phyloP scores from a whole-genome alignment of 257 asterid species.

The Echium plantagineum region DNA sequence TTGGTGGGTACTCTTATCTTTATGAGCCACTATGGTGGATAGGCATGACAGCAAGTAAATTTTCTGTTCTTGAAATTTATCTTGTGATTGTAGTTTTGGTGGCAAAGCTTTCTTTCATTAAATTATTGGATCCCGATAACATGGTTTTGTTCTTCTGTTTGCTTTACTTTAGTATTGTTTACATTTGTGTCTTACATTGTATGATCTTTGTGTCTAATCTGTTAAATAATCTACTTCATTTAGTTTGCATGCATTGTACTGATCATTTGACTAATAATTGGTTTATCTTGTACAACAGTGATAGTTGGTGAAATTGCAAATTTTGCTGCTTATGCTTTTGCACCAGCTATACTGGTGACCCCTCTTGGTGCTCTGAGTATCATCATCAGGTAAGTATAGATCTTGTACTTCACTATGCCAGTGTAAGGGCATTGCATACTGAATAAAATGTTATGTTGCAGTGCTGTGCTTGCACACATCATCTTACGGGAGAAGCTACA shows the following conservation, averaged over 20 bases:
- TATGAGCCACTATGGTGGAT: conserved; percentile 90
- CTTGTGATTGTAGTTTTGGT: too few species aligned
- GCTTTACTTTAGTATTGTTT: not conserved
- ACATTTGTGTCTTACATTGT: not conserved
- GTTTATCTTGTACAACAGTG: conserved; percentile 49
- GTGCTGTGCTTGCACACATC: conserved; percentile 91
- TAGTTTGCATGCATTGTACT: conserved; percentile 1
- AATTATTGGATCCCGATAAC: not conserved
- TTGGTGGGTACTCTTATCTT: conserved; percentile 78
- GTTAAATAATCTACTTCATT: not conserved
- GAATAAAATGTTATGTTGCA: conserved; percentile 31
- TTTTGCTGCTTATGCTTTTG: conserved; percentile 99
- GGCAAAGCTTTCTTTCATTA: not conserved
- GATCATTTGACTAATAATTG: conserved; percentile 6
- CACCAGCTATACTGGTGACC: conserved; percentile 96
- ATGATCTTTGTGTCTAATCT: not conserved
- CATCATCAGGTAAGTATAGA: conserved; percentile 69
- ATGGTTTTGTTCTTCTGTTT: not conserved
- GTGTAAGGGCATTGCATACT: conserved; percentile 23
- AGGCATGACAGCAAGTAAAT: conserved; percentile 85
- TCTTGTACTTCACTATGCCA: not conserved
- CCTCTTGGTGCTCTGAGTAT: conserved; percentile 99
- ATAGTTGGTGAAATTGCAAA: conserved; percentile 94
- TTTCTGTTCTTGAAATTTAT: not conserved
- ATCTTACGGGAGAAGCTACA: conserved; percentile 81